Conservation (phyloP, 1,284 basidiomycete genomes). For the Cutaneotrichosporon arboriforme region DNA sequence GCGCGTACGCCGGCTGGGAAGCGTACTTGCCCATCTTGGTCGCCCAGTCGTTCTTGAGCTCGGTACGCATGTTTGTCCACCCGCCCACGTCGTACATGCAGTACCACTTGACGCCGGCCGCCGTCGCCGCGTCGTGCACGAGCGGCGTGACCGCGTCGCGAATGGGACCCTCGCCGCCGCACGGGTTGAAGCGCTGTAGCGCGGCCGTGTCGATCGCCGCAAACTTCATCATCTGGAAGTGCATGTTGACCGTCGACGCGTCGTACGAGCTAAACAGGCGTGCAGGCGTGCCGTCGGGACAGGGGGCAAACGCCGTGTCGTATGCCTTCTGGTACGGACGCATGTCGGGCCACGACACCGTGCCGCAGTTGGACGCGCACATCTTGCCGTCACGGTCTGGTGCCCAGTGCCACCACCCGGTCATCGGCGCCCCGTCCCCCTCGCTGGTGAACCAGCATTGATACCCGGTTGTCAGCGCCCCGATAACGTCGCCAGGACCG, state of each 20-base stretch:
- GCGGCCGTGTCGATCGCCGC: constrained; percentile 18
- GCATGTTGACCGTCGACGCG: constrained; percentile 10
- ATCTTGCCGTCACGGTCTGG: constrained; percentile 7
- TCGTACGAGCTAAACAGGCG: constrained; percentile 15
- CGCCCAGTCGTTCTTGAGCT: constrained; percentile 14
- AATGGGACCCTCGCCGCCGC: constrained; percentile 14
- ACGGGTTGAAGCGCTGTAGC: constrained; percentile 22
- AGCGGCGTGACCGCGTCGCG: constrained; percentile 12
- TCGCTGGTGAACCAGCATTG: constrained; percentile 20
- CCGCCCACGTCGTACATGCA: constrained; percentile 19
- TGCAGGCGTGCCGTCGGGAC: constrained; percentile 4
- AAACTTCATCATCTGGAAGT: constrained; percentile 15
- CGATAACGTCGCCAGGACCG: constrained; percentile 13
- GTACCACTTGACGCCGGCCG: constrained; percentile 17
- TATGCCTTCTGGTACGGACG: constrained; percentile 11
- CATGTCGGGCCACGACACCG: constrained; percentile 20
- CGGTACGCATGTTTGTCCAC: constrained; percentile 11
- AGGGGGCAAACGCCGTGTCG: constrained; percentile 1
- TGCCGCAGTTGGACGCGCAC: constrained; percentile 10
- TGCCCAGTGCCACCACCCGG: constrained; percentile 20
- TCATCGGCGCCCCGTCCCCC: constrained; percentile 14
- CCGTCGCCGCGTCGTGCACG: constrained; percentile 8
- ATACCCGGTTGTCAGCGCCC: constrained; percentile 15
- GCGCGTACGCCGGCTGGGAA: constrained; percentile 7
- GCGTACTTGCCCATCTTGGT: constrained; percentile 13